Base-by-base conservation (phyloP, 75 land plant species). In the Sequoiadendron giganteum region DNA sequence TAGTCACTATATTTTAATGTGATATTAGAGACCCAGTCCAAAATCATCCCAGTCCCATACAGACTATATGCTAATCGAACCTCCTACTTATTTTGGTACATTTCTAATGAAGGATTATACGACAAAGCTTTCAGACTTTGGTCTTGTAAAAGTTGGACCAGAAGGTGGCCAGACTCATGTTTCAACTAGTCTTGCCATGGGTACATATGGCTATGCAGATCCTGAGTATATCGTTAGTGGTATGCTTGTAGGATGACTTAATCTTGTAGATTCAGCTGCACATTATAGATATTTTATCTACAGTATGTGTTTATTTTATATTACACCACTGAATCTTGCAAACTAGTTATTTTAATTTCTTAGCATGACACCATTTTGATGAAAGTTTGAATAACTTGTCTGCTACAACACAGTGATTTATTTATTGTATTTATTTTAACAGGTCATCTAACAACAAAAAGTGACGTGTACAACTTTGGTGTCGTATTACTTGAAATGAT, bases 391-490 rank as follows among this genome's bases (percentile, higher is more conserved):
- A 76, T 76, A 16, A 18, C 18, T 38, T 5, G 3, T 18, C 34
- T 76, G 18, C 5, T 15, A 38, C 79, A 36, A 76, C 14, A 10
- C 5, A 14, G 2, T 76, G 38, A 34, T 36, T 16, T 94, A 93
- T 70, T 40, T 94, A 14, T 90, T 90, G 47, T 36, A 36, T 36
- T 36, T 36, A 36, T 36, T 36, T 36, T 0, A 36, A 93, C 93
- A 9, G 93, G 94, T 72, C 93, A 90, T 86, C 93, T 94, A 7
- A 92, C 93, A 16, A 42, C 85, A 47, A 91, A 92, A 76, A 92
- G 94, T 47, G 98, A 96, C 76, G 91, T 96, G 39, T 96, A 93
- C 92, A 96, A 94, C 83, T 96, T 92, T 87, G 98, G 98, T 0
- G 96, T 96, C 19, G 98, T 96, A 2, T 90, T 96, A 2, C 92